phyloP scores from a whole-genome alignment of 306 rosid genomes.

The Crotalaria pallida region DNA sequence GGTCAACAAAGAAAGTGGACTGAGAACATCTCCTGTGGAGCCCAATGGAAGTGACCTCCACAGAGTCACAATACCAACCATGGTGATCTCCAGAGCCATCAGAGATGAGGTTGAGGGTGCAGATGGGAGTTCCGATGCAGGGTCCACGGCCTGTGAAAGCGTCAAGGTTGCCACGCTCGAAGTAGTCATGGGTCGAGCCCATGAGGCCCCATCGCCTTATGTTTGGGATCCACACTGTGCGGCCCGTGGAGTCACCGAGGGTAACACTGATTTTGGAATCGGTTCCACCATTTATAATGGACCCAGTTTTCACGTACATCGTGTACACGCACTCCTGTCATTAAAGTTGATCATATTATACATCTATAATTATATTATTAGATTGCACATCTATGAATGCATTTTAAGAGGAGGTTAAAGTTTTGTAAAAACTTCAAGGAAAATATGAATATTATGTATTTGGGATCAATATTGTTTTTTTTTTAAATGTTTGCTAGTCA shows the following conservation, averaged over 20 bases:
- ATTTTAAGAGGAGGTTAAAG: no score
- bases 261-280: constrained; percentile 17
- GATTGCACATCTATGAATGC: no score
- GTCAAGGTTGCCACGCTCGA: constrained; percentile 26
- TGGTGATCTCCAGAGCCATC: constrained; percentile 28
- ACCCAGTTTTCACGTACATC: constrained; percentile 25
- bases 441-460: no score
- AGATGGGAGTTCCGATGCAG: constrained; percentile 10
- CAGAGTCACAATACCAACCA: constrained; percentile 26
- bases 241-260: neutral
- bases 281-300: constrained; percentile 23
- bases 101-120: constrained; percentile 29
- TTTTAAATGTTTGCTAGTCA: no score
- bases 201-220: constrained; percentile 19
- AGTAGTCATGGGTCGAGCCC: constrained; percentile 11
- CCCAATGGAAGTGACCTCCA: constrained; percentile 28
- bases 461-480: no score
- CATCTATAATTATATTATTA: no score
- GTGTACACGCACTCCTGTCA: constrained; percentile 31
- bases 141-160: constrained; percentile 23
- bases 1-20: constrained; percentile 19
- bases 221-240: neutral
- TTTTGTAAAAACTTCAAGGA: no score
- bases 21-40: constrained; percentile 21
- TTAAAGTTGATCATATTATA: no score